Conservation (phyloP, 495 filamentous ascomycete genomes). For the Tuber umbilicatum region DNA sequence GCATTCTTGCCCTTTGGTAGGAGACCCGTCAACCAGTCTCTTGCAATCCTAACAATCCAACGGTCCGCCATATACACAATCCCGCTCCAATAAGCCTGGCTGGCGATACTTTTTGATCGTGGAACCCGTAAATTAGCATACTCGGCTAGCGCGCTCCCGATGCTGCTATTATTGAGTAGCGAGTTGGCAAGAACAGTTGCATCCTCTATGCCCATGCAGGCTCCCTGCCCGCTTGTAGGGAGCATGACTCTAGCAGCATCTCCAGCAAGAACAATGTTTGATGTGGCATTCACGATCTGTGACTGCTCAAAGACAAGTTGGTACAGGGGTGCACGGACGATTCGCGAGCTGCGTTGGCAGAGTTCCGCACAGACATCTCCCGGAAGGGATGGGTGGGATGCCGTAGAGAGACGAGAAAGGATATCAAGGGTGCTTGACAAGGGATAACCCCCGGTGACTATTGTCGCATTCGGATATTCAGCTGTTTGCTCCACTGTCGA, state of each 20-base stretch:
- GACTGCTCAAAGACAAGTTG: slow-evolving; percentile 21
- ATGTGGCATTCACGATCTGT: slow-evolving; percentile 20
- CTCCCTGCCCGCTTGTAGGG: slow-evolving; percentile 30
- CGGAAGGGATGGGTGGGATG: slow-evolving; percentile 24
- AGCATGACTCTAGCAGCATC: slow-evolving; percentile 28
- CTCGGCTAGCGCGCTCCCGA: slow-evolving; percentile 14
- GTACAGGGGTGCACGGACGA: slow-evolving; percentile 27
- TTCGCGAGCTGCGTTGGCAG: slow-evolving; percentile 29
- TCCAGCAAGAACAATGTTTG: slow-evolving; percentile 26
- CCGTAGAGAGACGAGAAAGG: slow-evolving; percentile 20
- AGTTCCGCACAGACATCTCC: slow-evolving; percentile 28
- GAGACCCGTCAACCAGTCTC: slow-evolving; percentile 27
- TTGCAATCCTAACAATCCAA: slow-evolving; percentile 34
- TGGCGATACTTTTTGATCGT: slow-evolving; percentile 32
- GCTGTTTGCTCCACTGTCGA: neutral
- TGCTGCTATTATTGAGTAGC: slow-evolving; percentile 34
- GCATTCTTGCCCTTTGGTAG: slow-evolving; percentile 20
- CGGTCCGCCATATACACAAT: slow-evolving; percentile 22
- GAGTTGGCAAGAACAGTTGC: slow-evolving; percentile 38
- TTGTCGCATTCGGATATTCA: slow-evolving; percentile 14
- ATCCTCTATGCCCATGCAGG: slow-evolving; percentile 40
- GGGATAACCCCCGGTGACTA: slow-evolving; percentile 31
- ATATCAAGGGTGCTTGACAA: slow-evolving; percentile 26
- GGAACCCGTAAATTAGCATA: slow-evolving; percentile 32
- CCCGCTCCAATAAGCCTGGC: slow-evolving; percentile 33